Evolutionary conservation across 2,329 filamentous ascomycete species (phyloP), one percentile per base, ranked within the genome.

Genomic region (Teratosphaeriaceae sp.): DNA sequence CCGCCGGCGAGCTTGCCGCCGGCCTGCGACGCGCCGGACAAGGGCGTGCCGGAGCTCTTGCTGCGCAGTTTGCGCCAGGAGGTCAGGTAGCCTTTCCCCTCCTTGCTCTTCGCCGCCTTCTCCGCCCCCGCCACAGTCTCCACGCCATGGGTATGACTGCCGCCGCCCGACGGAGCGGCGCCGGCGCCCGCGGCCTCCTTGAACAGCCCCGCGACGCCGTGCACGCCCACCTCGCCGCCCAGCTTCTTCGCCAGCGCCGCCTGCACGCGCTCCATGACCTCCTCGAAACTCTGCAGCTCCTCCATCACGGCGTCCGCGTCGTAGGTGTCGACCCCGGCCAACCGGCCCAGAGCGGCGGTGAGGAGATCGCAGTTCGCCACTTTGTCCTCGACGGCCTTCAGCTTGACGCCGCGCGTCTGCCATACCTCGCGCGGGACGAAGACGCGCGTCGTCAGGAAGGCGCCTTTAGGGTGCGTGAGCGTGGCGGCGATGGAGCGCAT

Each of bases 401-500:
- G 74, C 66, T 95, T 97, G 41, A 96, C 89, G 21, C 87, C 88
- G 60, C 90, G 90, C 6, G 96, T 89, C 43, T 82, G 79, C 92
- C 92, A 98, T 2, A 92, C 87, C 59, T 97, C 89, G 40, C 86
- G 79, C 5, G 92, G 89, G 4, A 98, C 78, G 60, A 98, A 98
- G 0, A 98, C 75, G 56, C 88, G 89, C 18, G 82, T 90, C 41
- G 89, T 94, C 16, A 98, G 61, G 60, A 96, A 98, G 13, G 89
- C 92, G 27, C 92, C 92, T 19, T 88, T 81, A 2, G 90, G 88
- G 58, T 98, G 90, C 15, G 83, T 84, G 34, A 98, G 79, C 0
- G 89, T 95, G 62, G 96, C 88, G 60, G 92, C 94, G 20, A 98
- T 74, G 48, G 85, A 89, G 42, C 92, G 82, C 87, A 98, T 95